Conservation (phyloP, 179 eudicot genomes). For the Patellifolia procumbens region DNA sequence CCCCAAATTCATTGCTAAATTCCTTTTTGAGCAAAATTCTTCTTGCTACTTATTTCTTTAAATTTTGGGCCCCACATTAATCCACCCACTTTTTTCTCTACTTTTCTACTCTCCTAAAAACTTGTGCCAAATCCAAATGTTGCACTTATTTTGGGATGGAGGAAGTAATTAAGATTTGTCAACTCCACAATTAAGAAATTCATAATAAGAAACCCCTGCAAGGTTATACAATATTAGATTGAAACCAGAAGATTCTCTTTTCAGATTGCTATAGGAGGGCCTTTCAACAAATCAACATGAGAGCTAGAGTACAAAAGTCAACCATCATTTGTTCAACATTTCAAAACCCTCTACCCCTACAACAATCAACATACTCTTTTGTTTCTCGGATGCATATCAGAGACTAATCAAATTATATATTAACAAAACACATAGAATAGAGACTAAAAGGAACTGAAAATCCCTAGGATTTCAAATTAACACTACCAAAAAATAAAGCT, state of each 20-base stretch:
- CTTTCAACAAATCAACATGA: neutral
- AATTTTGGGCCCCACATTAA: too few species aligned
- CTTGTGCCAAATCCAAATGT: too few species aligned
- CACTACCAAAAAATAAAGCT: neutral
- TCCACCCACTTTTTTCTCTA: too few species aligned
- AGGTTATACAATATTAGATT: neutral
- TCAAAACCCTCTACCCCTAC: neutral
- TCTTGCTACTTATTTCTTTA: too few species aligned
- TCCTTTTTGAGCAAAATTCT: too few species aligned
- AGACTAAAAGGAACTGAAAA: neutral
- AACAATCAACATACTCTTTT: neutral
- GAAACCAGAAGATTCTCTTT: neutral
- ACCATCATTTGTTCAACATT: neutral
- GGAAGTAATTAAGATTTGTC: neutral
- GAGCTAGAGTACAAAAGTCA: neutral
- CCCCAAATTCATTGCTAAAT: too few species aligned
- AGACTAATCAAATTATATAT: neutral
- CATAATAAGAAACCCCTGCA: neutral
- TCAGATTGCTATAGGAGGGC: neutral
- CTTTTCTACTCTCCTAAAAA: too few species aligned
- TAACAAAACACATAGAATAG: neutral
- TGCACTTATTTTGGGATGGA: too few species aligned
- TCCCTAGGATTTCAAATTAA: too few species aligned
- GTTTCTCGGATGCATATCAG: neutral
- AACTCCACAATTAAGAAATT: neutral